Evolutionary conservation across 208 protist species (phyloP).

Genomic region (Leishmania braziliensis): DNA sequence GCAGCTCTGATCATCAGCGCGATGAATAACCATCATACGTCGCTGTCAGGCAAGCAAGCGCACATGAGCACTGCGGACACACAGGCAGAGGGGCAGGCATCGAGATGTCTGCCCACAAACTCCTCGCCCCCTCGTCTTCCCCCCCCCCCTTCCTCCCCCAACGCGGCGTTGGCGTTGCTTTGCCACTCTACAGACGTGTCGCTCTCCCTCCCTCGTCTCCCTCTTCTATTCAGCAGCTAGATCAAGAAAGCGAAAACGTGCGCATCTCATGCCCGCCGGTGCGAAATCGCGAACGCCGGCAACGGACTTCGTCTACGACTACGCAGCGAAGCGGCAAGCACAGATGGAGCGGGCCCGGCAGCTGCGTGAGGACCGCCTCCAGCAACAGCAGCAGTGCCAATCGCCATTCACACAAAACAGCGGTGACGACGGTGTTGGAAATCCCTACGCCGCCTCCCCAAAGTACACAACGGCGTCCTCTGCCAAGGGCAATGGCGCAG

Average conservation of each 20-base stretch:
- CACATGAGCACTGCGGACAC: background rate
- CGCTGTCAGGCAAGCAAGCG: background rate
- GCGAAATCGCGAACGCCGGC: conserved; percentile 41
- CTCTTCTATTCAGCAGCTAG: background rate
- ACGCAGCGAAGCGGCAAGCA: conserved; percentile 82
- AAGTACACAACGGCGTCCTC: conserved; percentile 7
- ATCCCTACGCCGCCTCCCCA: conserved; percentile 14
- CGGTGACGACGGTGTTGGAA: background rate
- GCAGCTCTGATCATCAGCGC: no score
- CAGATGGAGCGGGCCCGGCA: conserved; percentile 80
- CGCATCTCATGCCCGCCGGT: conserved; percentile 11
- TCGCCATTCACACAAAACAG: background rate
- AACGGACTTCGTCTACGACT: conserved; percentile 87
- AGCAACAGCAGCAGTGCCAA: conserved; percentile 29
- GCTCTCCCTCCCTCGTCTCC: background rate
- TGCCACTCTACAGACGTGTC: background rate
- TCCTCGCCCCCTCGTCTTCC: background rate
- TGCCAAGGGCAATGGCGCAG: conserved; percentile 1
- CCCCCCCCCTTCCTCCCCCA: background rate
- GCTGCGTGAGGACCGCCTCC: conserved; percentile 72
- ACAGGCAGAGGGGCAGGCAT: background rate
- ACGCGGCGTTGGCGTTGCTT: no score
- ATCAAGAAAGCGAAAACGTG: background rate
- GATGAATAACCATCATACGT: background rate
- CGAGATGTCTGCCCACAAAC: background rate